Percentiles rank a stretch among this genome's conserved stretches.
Conservation (phyloP, 345 rosid species). For the Aquilaria malaccensis region DNA sequence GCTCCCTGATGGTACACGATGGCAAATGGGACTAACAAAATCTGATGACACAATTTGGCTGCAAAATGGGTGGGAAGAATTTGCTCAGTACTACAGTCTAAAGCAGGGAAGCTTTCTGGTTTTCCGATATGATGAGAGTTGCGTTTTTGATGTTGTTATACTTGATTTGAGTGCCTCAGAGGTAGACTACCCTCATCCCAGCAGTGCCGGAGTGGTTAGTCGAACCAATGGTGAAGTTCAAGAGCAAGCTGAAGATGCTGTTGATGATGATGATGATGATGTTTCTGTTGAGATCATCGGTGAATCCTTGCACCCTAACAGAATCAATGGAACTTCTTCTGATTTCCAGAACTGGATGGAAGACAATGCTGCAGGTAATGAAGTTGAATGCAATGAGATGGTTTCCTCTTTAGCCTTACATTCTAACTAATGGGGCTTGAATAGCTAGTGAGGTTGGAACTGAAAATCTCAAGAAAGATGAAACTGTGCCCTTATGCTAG, state of each 20-base stretch:
- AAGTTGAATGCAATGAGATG: too few species aligned
- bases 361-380: background rate
- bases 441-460: too few species aligned
- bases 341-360: background rate
- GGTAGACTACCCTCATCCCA: slow-evolving; percentile 7
- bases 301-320: background rate
- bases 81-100: background rate
- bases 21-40: slow-evolving; percentile 3
- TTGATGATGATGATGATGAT: slow-evolving; percentile 21
- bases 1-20: background rate
- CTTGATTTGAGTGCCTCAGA: background rate
- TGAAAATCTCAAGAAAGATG: too few species aligned
- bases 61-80: slow-evolving; percentile 7
- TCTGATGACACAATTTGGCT: background rate
- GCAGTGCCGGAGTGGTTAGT: background rate
- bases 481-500: too few species aligned
- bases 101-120: background rate
- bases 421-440: too few species aligned
- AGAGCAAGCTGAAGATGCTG: slow-evolving; percentile 14
- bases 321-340: too few species aligned
- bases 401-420: too few species aligned
- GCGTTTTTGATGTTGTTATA: background rate
- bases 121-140: slow-evolving; percentile 2
- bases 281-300: background rate
- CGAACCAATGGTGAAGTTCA: background rate